Evolutionary conservation across 1,284 basidiomycete genomes (phyloP).

Genomic region (Ganoderma multipileum): DNA sequence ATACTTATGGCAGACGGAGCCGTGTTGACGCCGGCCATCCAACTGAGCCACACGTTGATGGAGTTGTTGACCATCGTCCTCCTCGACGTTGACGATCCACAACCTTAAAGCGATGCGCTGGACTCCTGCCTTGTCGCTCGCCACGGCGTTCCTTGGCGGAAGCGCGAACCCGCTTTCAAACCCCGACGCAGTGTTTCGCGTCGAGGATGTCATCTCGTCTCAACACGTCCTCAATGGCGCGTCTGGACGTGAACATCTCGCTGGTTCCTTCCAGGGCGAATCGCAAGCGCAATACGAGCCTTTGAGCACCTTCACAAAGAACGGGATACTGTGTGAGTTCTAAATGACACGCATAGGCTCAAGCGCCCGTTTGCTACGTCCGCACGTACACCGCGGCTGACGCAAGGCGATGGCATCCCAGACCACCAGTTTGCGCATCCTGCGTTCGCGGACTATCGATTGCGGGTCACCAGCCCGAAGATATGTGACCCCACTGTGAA

Average conservation of each 20-base stretch:
- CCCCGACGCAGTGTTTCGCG: neutral
- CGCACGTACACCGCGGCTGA: too few relatives aligned
- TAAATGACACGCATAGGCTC: neutral
- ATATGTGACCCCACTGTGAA: conserved; percentile 86
- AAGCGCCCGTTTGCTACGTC: too few relatives aligned
- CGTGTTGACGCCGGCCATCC: neutral
- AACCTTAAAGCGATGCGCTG: neutral
- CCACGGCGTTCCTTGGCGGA: neutral
- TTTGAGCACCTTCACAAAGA: neutral
- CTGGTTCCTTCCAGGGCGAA: neutral
- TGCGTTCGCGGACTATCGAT: conserved; percentile 71
- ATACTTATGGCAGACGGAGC: neutral
- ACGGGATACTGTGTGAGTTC: neutral
- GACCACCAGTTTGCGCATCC: conserved; percentile 81
- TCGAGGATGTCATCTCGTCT: neutral
- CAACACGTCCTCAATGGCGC: neutral
- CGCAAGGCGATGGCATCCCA: conserved; percentile 34
- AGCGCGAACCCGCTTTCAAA: neutral
- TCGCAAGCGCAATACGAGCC: neutral
- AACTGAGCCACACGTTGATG: too few relatives aligned
- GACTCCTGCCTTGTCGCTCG: neutral
- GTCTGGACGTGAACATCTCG: neutral
- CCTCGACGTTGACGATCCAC: neutral
- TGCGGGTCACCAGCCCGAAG: conserved; percentile 75
- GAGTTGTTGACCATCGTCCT: neutral